Evolutionary conservation across 1,284 basidiomycete genomes (phyloP), one percentile per base, ranked within the genome.

Genomic region (Boletellus deceptivus): DNA sequence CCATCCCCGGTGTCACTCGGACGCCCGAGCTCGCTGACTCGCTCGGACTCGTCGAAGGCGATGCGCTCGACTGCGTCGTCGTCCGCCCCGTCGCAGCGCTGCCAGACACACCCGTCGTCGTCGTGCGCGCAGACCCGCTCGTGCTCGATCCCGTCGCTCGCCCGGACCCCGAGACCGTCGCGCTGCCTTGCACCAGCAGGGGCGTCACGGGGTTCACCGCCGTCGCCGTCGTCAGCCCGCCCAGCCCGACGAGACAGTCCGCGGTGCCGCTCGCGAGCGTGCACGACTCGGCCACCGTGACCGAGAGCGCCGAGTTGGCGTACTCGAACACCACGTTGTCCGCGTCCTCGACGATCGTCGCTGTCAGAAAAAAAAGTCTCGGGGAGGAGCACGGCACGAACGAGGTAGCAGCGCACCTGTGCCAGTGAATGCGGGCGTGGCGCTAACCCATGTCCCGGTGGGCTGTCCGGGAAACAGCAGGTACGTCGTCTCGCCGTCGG

Each of bases 401-500:
- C 9, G 24, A 10, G 8, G 6, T 11, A 4, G 9, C 9, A 13
- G 31, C 68, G 25, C 51, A 78, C 75, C 72, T 39, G 75, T 73
- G 13, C 70, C 70, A 20, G 62, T 29, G 47, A 76, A 70, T 6
- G 65, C 70, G 14, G 56, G 51, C 20, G 20, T 20, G 4, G 3
- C 20, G 20, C 20, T 20, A 20, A 20, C 4, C 54, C 59, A 61
- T 10, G 65, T 61, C 17, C 70, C 69, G 34, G 69, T 74, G 9
- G 70, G 52, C 24, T 63, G 61, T 3, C 72, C 76, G 36, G 73
- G 66, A 8, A 70, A 59, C 37, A 77, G 50, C 29, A 59, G 60
- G 62, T 70, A 78, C 18, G 77, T 76, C 16, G 76, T 77, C 35
- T 64, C 63, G 11, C 75, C 73, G 44, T 72, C 61, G 14, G 60